Conservation (phyloP, 805 yeast genomes). For the Saturnispora sekii region DNA sequence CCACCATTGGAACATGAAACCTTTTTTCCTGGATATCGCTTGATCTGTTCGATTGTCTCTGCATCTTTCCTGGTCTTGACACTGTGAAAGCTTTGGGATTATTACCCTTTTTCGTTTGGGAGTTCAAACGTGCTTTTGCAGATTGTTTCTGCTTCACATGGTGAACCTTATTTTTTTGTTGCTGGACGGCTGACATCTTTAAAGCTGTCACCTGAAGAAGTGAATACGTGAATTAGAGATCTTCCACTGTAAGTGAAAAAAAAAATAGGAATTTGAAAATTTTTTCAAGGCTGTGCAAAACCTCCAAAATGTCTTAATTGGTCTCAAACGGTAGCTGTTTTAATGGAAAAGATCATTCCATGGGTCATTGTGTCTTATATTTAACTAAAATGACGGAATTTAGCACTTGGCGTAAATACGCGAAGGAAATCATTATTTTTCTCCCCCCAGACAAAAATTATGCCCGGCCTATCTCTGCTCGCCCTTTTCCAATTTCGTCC, state of each 20-base stretch:
- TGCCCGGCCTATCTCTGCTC: too few species aligned
- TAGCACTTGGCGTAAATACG: not conserved
- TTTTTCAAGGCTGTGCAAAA: not conserved
- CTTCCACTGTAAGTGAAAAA: not conserved
- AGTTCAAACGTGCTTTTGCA: constrained; percentile 80
- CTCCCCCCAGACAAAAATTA: not conserved
- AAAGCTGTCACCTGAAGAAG: too few species aligned
- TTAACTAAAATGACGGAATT: not conserved
- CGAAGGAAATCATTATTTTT: not conserved
- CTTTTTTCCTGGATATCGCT: constrained; percentile 76
- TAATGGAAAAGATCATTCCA: not conserved
- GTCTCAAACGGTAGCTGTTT: not conserved
- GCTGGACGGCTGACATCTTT: constrained; percentile 14
- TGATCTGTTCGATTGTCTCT: constrained; percentile 72
- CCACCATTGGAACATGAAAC: constrained; percentile 95
- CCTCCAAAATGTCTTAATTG: not conserved
- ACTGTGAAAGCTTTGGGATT: constrained; percentile 82
- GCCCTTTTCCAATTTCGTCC: too few species aligned
- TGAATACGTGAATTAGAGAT: too few species aligned
- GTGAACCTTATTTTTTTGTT: constrained; percentile 61
- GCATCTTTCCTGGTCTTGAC: constrained; percentile 76
- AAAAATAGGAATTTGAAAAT: not conserved
- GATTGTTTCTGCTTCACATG: constrained; percentile 50
- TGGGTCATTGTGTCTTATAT: not conserved
- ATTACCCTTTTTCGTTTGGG: constrained; percentile 49